Percentiles rank a stretch among this genome's conserved stretches.
phyloP scores from a whole-genome alignment of 139 green algal species.

The Chlamydomonas urium region DNA sequence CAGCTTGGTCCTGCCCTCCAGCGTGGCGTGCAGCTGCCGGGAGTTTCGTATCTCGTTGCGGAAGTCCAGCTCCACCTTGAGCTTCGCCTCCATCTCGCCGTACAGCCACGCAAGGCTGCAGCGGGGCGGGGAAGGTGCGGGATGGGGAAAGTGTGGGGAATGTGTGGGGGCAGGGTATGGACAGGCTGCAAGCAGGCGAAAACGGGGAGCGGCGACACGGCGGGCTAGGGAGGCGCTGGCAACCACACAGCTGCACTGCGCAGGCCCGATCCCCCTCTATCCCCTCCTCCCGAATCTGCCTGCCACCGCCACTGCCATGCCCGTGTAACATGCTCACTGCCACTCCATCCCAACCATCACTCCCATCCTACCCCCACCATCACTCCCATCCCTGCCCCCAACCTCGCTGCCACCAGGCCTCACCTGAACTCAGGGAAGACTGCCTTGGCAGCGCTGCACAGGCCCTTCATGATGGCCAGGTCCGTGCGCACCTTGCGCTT shows the following conservation, averaged over 20 bases:
- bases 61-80: constrained; percentile 84
- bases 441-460: constrained; percentile 26
- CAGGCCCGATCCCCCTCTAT: too few species aligned
- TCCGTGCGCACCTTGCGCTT: constrained; percentile 54
- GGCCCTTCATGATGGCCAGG: constrained; percentile 52
- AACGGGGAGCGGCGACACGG: background rate
- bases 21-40: too few species aligned
- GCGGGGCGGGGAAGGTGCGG: too few species aligned
- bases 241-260: too few species aligned
- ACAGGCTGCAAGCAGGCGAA: background rate
- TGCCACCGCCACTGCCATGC: too few species aligned
- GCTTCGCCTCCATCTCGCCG: constrained; percentile 60
- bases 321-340: too few species aligned
- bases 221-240: background rate
- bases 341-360: too few species aligned
- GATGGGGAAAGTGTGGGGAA: background rate
- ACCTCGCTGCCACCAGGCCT: too few species aligned
- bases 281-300: too few species aligned
- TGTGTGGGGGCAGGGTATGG: background rate
- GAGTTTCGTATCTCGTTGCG: background rate
- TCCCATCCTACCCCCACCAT: too few species aligned
- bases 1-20: too few species aligned
- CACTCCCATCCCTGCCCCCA: too few species aligned
- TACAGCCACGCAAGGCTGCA: constrained; percentile 26
- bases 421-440: constrained; percentile 38